Percentiles rank a stretch among this genome's conserved stretches.
Evolutionary conservation across 768 basidiomycete species (phyloP).

Genomic region (Chlorophyllum brunneum): DNA sequence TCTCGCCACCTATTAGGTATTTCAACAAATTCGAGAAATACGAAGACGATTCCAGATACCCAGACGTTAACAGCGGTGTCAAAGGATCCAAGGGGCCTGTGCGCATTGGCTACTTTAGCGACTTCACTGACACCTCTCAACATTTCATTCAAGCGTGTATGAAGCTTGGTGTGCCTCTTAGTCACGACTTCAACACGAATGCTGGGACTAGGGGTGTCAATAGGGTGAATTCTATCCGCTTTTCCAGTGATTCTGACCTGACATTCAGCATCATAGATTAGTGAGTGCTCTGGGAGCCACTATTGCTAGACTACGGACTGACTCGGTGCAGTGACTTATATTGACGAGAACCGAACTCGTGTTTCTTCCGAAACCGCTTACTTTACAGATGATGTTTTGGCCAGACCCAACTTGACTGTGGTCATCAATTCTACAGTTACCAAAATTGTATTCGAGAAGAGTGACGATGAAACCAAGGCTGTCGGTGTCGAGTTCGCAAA

Average conservation of each 20-base stretch:
- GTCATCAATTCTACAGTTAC: slow-evolving; percentile 50
- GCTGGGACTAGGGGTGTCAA: slow-evolving; percentile 53
- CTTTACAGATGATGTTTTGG: slow-evolving; percentile 54
- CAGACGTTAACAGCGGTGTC: slow-evolving; percentile 38
- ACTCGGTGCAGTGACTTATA: slow-evolving; percentile 54
- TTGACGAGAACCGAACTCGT: slow-evolving; percentile 44
- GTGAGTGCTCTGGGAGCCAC: slow-evolving; percentile 18
- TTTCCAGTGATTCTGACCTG: background rate
- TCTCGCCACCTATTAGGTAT: slow-evolving; percentile 39
- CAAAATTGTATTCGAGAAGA: slow-evolving; percentile 42
- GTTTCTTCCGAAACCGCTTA: slow-evolving; percentile 63
- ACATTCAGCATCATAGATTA: slow-evolving; percentile 21
- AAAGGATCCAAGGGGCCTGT: slow-evolving; percentile 52
- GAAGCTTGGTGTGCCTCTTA: slow-evolving; percentile 47
- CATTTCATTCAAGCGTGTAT: slow-evolving; percentile 51
- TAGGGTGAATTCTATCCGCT: slow-evolving; percentile 33
- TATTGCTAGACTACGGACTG: background rate
- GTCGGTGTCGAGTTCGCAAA: slow-evolving; percentile 54
- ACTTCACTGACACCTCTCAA: slow-evolving; percentile 33
- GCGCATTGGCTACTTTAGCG: slow-evolving; percentile 45
- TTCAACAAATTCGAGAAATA: slow-evolving; percentile 64
- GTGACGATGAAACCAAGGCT: slow-evolving; percentile 34
- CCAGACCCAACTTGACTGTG: slow-evolving; percentile 58
- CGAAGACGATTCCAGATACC: slow-evolving; percentile 39
- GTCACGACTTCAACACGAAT: slow-evolving; percentile 52